These are phyloP conservation scores for Dimocarpus longan DNA, from an alignment of 345 rosid genomes.

Conservation along the genomic window DNA sequence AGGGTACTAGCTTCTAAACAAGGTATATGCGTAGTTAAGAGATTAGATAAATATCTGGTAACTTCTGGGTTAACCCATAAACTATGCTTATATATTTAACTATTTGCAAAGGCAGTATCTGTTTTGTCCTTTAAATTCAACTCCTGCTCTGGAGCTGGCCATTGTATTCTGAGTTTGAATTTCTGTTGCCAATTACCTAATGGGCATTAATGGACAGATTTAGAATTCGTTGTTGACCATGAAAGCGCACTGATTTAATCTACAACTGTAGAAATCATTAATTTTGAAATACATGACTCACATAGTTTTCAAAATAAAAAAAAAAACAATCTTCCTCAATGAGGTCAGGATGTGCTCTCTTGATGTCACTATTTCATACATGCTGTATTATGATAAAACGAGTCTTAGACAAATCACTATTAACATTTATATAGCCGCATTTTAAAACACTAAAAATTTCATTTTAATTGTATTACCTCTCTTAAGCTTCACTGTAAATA, in stretches of 20 bases:
- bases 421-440: too few species aligned
- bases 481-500: too few species aligned
- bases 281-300: background rate
- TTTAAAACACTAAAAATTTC: too few species aligned
- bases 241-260: background rate
- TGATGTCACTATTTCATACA: too few species aligned
- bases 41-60: background rate
- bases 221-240: background rate
- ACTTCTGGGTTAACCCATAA: background rate
- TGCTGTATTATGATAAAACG: too few species aligned
- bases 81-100: background rate
- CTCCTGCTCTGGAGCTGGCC: background rate
- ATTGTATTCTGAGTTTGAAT: background rate
- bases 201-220: background rate
- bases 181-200: background rate
- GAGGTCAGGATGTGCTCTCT: too few species aligned
- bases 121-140: background rate
- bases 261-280: background rate
- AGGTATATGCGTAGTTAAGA: background rate
- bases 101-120: background rate
- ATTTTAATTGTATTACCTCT: too few species aligned
- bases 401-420: too few species aligned
- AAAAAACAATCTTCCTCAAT: too few species aligned
- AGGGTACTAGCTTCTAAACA: background rate
- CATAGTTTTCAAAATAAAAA: background rate